Evolutionary conservation across 73 alveolate species (phyloP).

Genomic region (Stentor roeselii): DNA sequence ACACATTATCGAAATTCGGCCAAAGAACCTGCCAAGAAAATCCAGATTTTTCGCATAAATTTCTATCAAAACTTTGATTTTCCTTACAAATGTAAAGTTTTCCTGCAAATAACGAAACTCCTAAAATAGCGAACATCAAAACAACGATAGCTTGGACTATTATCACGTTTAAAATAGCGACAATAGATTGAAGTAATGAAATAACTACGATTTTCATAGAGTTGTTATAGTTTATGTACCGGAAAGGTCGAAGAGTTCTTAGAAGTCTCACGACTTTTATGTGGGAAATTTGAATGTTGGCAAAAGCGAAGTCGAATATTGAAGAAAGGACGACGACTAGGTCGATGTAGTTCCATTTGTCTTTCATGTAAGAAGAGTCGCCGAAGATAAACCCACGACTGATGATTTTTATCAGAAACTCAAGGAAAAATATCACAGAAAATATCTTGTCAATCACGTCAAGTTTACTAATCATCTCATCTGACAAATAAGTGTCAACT

Average conservation of each 20-base stretch:
- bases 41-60: conserved; percentile 47
- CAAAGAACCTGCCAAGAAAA: conserved; percentile 57
- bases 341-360: conserved; percentile 68
- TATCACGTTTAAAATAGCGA: conserved; percentile 75
- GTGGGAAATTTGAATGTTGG: conserved; percentile 46
- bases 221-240: conserved; percentile 79
- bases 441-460: conserved; percentile 39
- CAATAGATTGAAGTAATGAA: conserved; percentile 79
- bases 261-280: conserved; percentile 72
- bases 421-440: conserved; percentile 38
- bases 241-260: conserved; percentile 87
- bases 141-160: conserved; percentile 80
- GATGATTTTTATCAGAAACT: conserved; percentile 30
- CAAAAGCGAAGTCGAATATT: conserved; percentile 69
- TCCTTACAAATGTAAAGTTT: conserved; percentile 61
- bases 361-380: conserved; percentile 64
- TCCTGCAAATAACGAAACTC: conserved; percentile 72
- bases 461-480: neutral
- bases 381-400: conserved; percentile 72
- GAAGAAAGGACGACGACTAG: conserved; percentile 43
- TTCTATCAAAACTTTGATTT: conserved; percentile 14
- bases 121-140: conserved; percentile 89
- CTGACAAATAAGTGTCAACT: conserved; percentile 28
- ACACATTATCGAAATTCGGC: conserved; percentile 84
- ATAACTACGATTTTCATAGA: conserved; percentile 83